Conservation (phyloP, 2,329 filamentous ascomycete species). For the Aspergillus ochraceoroseus region DNA sequence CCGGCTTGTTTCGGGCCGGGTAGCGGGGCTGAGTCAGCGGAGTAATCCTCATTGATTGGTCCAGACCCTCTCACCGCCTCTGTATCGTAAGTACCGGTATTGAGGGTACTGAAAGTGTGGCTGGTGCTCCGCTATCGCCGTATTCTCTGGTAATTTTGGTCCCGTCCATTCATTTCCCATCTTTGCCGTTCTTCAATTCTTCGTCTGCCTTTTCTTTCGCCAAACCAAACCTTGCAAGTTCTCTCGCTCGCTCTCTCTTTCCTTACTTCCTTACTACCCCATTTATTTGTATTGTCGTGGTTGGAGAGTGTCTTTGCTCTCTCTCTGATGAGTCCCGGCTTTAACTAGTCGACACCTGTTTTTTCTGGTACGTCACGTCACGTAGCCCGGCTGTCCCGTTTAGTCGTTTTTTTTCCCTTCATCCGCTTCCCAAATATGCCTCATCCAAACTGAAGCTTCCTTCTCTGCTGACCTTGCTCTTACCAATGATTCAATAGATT, state of each 20-base stretch:
- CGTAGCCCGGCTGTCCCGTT: conserved; percentile 14
- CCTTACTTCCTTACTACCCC: conserved; percentile 9
- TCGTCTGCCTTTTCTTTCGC: too few relatives aligned
- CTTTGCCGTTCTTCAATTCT: conserved; percentile 8
- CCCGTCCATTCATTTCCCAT: conserved; percentile 7
- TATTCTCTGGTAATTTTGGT: conserved; percentile 18
- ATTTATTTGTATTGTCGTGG: conserved; percentile 11
- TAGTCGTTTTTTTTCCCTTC: conserved; percentile 26
- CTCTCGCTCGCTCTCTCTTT: conserved; percentile 7
- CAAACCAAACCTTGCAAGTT: conserved; percentile 10
- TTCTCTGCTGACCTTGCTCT: conserved; percentile 10
- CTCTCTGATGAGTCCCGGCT: conserved; percentile 41
- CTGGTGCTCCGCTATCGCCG: conserved; percentile 32
- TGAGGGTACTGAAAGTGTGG: too few relatives aligned
- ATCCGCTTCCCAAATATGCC: conserved; percentile 20
- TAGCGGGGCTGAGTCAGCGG: conserved; percentile 16
- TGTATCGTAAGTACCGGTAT: not conserved
- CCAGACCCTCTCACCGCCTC: too few relatives aligned
- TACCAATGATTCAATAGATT: conserved; percentile 6
- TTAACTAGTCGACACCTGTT: conserved; percentile 39
- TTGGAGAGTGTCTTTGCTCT: conserved; percentile 30
- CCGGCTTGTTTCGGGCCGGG: conserved; percentile 6
- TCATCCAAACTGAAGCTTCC: conserved; percentile 12
- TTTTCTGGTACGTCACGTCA: conserved; percentile 18
- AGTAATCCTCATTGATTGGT: too few relatives aligned